Conservation (phyloP, 352 stramenopile species). For the Pythium brachiatum region DNA sequence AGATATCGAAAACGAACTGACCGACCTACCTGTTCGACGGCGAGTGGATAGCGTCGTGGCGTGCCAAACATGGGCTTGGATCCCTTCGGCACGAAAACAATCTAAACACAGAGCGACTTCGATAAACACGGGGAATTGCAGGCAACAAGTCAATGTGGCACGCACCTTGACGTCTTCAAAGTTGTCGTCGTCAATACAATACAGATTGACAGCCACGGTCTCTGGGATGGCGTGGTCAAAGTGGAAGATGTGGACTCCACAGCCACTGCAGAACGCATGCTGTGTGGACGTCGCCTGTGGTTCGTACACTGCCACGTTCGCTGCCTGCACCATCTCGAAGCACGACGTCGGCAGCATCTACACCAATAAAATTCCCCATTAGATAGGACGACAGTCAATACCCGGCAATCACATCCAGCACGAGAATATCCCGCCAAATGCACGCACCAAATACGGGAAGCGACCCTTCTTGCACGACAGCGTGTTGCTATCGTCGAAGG, state of each 20-base stretch:
- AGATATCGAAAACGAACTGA: too few species aligned
- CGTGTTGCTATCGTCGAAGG: constrained; percentile 81
- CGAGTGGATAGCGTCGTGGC: constrained; percentile 36
- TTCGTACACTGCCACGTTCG: constrained; percentile 70
- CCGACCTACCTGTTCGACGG: constrained; percentile 34
- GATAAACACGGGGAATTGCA: constrained; percentile 7
- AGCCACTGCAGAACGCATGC: constrained; percentile 80
- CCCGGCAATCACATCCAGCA: not conserved
- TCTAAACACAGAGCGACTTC: constrained; percentile 29
- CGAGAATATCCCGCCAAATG: not conserved
- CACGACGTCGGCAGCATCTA: constrained; percentile 72
- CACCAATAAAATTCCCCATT: too few species aligned
- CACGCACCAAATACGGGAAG: constrained; percentile 68
- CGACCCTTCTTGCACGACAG: constrained; percentile 81
- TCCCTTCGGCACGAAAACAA: constrained; percentile 79
- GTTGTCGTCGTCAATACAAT: constrained; percentile 79
- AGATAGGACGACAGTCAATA: constrained; percentile 1
- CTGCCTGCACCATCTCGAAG: constrained; percentile 75
- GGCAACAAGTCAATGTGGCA: constrained; percentile 4
- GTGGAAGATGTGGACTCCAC: constrained; percentile 84
- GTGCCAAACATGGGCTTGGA: constrained; percentile 65
- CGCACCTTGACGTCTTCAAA: constrained; percentile 78
- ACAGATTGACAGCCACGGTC: constrained; percentile 73
- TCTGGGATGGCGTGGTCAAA: constrained; percentile 73
- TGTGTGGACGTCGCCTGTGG: constrained; percentile 62